phyloP scores from a whole-genome alignment of 192 early-diverging fungal species.

The Backusella luteola region DNA sequence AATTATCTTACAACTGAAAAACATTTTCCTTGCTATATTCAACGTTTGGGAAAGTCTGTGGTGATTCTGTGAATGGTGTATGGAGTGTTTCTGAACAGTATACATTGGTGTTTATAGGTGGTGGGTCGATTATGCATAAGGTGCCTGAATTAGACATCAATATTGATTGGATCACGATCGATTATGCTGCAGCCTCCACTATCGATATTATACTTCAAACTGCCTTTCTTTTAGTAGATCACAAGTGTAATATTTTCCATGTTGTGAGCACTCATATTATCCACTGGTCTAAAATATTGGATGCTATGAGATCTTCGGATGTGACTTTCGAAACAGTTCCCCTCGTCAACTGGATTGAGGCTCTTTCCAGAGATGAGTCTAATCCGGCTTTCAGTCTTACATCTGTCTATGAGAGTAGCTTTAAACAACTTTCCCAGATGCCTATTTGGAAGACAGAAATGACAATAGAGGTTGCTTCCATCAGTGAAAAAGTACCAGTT shows the following conservation, averaged over 20 bases:
- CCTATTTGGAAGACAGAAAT: conserved; percentile 16
- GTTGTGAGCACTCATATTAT: conserved; percentile 24
- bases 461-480: neutral
- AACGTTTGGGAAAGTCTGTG: conserved; percentile 26
- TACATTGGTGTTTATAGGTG: conserved; percentile 19
- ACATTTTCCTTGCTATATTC: conserved; percentile 17
- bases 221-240: neutral
- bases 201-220: conserved; percentile 15
- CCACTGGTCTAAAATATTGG: conserved; percentile 12
- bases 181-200: conserved; percentile 19
- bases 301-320: conserved; percentile 4
- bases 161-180: conserved; percentile 31
- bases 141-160: conserved; percentile 1
- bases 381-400: conserved; percentile 23
- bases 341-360: conserved; percentile 11
- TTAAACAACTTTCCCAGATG: too few species aligned
- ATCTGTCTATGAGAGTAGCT: conserved; percentile 9
- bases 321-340: conserved; percentile 16
- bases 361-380: conserved; percentile 7
- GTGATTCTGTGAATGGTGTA: neutral
- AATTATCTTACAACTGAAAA: conserved; percentile 16
- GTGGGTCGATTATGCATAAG: neutral
- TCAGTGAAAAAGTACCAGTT: neutral
- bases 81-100: conserved; percentile 30
- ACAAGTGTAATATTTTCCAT: conserved; percentile 12